Conservation (phyloP, 805 yeast genomes). For the Debaryomyces maramus region DNA sequence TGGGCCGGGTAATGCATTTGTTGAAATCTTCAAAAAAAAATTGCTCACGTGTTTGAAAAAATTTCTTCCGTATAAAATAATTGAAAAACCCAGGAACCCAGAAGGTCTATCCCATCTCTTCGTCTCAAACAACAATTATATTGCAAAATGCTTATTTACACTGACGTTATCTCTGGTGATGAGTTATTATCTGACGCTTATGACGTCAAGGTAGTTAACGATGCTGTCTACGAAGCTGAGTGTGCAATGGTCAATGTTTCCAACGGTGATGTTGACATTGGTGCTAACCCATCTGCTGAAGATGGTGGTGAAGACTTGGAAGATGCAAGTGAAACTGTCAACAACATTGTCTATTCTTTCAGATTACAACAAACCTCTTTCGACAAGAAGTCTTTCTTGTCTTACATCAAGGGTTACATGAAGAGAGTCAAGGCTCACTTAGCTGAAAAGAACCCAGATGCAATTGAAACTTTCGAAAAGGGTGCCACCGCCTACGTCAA, state of each 20-base stretch:
- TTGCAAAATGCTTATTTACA: slow-evolving; percentile 41
- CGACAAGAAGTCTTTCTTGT: slow-evolving; percentile 96
- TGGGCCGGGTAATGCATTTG: background rate
- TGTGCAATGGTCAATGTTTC: slow-evolving; percentile 87
- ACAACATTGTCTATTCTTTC: slow-evolving; percentile 98
- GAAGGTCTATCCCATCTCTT: too few species aligned
- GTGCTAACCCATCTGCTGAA: slow-evolving; percentile 99
- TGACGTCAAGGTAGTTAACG: slow-evolving; percentile 83
- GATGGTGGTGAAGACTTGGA: slow-evolving; percentile 82
- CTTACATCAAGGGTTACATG: slow-evolving; percentile 99
- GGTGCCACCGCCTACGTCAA: slow-evolving; percentile 96
- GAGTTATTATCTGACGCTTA: slow-evolving; percentile 97
- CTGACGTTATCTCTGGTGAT: slow-evolving; percentile 89
- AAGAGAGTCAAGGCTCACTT: slow-evolving; percentile 89
- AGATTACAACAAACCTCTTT: slow-evolving; percentile 93
- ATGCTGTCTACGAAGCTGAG: slow-evolving; percentile 94
- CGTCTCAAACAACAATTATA: background rate
- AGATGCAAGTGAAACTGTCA: slow-evolving; percentile 85
- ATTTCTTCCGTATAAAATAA: background rate
- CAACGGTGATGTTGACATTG: slow-evolving; percentile 94
- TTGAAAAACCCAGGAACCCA: background rate
- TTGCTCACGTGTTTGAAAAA: background rate
- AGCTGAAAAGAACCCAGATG: slow-evolving; percentile 87
- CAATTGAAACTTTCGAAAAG: slow-evolving; percentile 87
- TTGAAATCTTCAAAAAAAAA: background rate